phyloP scores from a whole-genome alignment of 805 yeast genomes.

The Priceomyces carsonii region DNA sequence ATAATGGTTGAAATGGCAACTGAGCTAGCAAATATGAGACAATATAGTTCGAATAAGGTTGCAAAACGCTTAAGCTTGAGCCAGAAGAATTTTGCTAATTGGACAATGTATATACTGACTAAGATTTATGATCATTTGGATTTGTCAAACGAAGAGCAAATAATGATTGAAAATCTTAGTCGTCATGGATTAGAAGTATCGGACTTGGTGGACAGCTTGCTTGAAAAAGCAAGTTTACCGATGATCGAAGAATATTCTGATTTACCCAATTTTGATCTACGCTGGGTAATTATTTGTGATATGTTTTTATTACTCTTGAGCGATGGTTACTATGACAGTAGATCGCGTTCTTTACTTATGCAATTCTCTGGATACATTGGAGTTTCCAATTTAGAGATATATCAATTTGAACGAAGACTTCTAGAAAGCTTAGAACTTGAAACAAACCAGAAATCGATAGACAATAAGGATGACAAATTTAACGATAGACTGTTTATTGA shows the following conservation, averaged over 20 bases:
- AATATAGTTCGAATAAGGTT: slow-evolving; percentile 44
- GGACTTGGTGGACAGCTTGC: slow-evolving; percentile 69
- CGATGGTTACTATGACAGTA: slow-evolving; percentile 84
- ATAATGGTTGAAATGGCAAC: slow-evolving; percentile 80
- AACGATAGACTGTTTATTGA: slow-evolving; percentile 79
- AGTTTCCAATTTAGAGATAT: slow-evolving; percentile 65
- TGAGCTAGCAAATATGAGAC: slow-evolving; percentile 61
- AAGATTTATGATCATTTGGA: slow-evolving; percentile 80
- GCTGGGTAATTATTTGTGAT: slow-evolving; percentile 95
- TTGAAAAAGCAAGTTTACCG: slow-evolving; percentile 15
- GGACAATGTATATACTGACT: slow-evolving; percentile 76
- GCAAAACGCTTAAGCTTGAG: slow-evolving; percentile 63
- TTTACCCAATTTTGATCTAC: slow-evolving; percentile 52
- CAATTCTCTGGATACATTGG: slow-evolving; percentile 64
- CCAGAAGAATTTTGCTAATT: slow-evolving; percentile 77
- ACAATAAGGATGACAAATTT: slow-evolving; percentile 67
- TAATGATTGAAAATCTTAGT: slow-evolving; percentile 85
- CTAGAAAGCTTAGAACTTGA: slow-evolving; percentile 90
- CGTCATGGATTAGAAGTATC: slow-evolving; percentile 75
- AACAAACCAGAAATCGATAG: slow-evolving; percentile 46
- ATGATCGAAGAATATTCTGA: background rate
- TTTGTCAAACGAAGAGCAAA: slow-evolving; percentile 70
- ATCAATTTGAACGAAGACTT: slow-evolving; percentile 86
- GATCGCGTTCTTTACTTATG: slow-evolving; percentile 80
- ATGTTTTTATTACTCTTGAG: slow-evolving; percentile 75